phyloP scores from a whole-genome alignment of 2,329 filamentous ascomycete genomes.

The Fusarium dlaminii region DNA sequence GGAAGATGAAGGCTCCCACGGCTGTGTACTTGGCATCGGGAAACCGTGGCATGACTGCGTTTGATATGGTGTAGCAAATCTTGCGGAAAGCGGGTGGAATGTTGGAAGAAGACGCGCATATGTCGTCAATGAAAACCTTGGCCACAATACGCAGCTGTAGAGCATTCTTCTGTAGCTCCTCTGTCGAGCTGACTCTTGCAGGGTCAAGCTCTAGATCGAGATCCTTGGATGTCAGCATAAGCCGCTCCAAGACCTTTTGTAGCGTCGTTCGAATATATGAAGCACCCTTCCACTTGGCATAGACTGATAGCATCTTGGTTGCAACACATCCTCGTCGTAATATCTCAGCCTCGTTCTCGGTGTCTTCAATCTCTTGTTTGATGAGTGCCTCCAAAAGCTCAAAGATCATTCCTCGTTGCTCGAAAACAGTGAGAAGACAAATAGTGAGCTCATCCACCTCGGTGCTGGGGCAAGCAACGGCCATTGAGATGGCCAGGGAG shows the following conservation, averaged over 20 bases:
- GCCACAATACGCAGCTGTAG: constrained; percentile 73
- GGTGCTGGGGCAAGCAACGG: constrained; percentile 71
- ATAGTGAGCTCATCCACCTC: constrained; percentile 76
- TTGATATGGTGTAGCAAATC: constrained; percentile 73
- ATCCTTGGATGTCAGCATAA: constrained; percentile 73
- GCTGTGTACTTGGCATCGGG: constrained; percentile 77
- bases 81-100: constrained; percentile 72
- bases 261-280: constrained; percentile 71
- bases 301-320: constrained; percentile 77
- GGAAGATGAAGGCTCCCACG: constrained; percentile 75
- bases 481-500: constrained; percentile 70
- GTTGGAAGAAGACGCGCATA: constrained; percentile 68
- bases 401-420: constrained; percentile 71
- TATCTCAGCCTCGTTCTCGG: constrained; percentile 75
- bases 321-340: constrained; percentile 74
- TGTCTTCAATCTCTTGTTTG: constrained; percentile 74
- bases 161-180: constrained; percentile 73
- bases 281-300: constrained; percentile 76
- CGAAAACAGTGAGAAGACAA: constrained; percentile 74
- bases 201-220: constrained; percentile 75
- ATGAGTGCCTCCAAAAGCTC: constrained; percentile 72
- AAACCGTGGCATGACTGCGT: constrained; percentile 70
- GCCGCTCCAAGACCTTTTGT: constrained; percentile 71
- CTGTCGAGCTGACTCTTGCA: constrained; percentile 65
- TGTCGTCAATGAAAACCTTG: constrained; percentile 77